phyloP scores from a whole-genome alignment of 139 green algal species.

The Chlorella sorokiniana region DNA sequence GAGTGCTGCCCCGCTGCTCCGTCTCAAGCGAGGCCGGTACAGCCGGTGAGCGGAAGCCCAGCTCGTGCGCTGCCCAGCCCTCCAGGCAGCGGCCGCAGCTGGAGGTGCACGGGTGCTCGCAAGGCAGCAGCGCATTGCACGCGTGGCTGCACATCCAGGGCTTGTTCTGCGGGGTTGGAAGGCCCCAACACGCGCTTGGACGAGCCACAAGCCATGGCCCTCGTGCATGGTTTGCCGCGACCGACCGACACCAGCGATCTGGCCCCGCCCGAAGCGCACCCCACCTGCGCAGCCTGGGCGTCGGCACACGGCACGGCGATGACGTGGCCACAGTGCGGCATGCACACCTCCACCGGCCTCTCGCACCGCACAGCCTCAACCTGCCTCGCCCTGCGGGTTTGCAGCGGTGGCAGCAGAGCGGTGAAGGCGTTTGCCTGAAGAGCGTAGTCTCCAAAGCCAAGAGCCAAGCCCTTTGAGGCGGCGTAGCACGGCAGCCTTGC shows the following conservation, averaged over 20 bases:
- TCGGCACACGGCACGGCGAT: background rate
- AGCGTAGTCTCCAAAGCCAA: too few relatives aligned
- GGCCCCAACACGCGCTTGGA: too few relatives aligned
- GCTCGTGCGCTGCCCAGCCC: background rate
- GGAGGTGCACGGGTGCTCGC: background rate
- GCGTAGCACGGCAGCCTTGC: background rate
- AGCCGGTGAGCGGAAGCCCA: background rate
- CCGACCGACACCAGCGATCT: too few relatives aligned
- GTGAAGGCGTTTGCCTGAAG: too few relatives aligned
- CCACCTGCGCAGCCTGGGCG: background rate
- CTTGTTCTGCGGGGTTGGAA: background rate
- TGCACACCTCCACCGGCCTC: conserved; percentile 11
- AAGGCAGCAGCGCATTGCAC: background rate
- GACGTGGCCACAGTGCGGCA: conserved; percentile 28
- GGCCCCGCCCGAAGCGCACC: too few relatives aligned
- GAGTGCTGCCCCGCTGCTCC: background rate
- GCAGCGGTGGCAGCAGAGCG: too few relatives aligned
- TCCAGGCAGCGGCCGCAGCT: background rate
- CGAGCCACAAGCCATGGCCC: too few relatives aligned
- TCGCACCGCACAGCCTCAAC: background rate
- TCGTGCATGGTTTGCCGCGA: too few relatives aligned
- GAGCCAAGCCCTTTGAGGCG: too few relatives aligned
- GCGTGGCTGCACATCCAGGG: background rate
- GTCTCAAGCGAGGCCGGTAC: background rate
- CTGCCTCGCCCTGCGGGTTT: conserved; percentile 16